phyloP scores from a whole-genome alignment of 495 filamentous ascomycete genomes.

The Penicilliopsis zonata region DNA sequence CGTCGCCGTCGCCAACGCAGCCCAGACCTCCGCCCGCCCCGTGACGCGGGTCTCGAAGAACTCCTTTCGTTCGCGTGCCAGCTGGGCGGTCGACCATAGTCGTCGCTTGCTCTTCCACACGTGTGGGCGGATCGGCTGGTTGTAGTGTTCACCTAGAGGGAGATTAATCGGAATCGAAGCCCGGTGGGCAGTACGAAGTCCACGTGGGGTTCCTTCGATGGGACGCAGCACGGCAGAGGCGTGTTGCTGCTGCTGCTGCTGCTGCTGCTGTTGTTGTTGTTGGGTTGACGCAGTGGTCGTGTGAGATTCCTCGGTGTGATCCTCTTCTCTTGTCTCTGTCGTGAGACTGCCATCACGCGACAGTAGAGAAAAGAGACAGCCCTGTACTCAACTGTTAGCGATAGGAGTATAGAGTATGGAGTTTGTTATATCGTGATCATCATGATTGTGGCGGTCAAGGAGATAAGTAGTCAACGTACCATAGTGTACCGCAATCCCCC shows the following conservation, averaged over 20 bases:
- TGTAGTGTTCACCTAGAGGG: slow-evolving; percentile 35
- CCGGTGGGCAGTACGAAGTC: slow-evolving; percentile 7
- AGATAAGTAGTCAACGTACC: too few species aligned
- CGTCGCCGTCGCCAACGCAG: slow-evolving; percentile 51
- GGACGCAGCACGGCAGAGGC: too few species aligned
- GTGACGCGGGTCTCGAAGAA: slow-evolving; percentile 81
- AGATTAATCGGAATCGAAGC: neutral
- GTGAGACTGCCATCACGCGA: slow-evolving; percentile 21
- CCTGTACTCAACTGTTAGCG: slow-evolving; percentile 11
- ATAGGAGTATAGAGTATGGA: too few species aligned
- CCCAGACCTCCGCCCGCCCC: slow-evolving; percentile 68
- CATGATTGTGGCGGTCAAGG: too few species aligned
- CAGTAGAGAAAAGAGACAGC: slow-evolving; percentile 26
- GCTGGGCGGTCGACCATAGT: slow-evolving; percentile 37
- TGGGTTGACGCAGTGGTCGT: slow-evolving; percentile 4
- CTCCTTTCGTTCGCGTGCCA: slow-evolving; percentile 42
- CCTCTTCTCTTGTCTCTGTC: slow-evolving; percentile 7
- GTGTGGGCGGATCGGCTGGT: slow-evolving; percentile 37
- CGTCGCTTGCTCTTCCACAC: slow-evolving; percentile 38
- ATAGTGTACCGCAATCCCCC: too few species aligned
- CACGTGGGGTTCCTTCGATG: slow-evolving; percentile 7
- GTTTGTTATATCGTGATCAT: too few species aligned
- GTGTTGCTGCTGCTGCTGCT: too few species aligned
- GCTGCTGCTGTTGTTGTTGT: too few species aligned
- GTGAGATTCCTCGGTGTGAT: slow-evolving; percentile 9